Percentiles rank a stretch among this genome's conserved stretches.
Conservation (phyloP, 176 grass and related monocot species). For the Hyparrhenia diplandra region DNA sequence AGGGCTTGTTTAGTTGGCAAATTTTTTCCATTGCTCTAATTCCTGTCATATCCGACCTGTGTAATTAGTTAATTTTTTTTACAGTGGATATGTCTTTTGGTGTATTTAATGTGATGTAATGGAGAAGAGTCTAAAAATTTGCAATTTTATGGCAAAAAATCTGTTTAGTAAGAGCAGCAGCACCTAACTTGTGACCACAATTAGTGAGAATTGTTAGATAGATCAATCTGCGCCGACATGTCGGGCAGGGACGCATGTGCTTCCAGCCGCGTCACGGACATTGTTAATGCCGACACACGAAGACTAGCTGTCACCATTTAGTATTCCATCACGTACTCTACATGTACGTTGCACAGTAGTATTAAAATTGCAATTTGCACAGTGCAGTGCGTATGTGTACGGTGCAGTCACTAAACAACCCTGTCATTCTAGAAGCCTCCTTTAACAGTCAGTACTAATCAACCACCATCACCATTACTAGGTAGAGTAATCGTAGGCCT, state of each 20-base stretch:
- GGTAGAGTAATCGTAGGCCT: not conserved
- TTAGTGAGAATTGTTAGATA: not conserved
- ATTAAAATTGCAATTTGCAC: not conserved
- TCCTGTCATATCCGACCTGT: too few relatives aligned
- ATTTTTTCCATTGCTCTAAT: too few relatives aligned
- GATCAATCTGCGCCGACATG: constrained; percentile 25
- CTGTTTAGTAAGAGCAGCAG: not conserved
- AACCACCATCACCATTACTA: not conserved
- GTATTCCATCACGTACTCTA: not conserved
- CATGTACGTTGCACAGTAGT: not conserved
- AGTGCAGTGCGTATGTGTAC: not conserved
- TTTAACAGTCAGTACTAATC: not conserved
- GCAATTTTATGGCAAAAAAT: too few relatives aligned
- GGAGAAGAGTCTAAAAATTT: too few relatives aligned
- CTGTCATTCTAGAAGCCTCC: not conserved
- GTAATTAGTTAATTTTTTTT: too few relatives aligned
- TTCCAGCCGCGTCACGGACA: constrained; percentile 2
- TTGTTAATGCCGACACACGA: constrained; percentile 16
- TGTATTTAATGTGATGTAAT: too few relatives aligned
- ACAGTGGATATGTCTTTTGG: too few relatives aligned
- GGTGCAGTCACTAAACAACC: not conserved
- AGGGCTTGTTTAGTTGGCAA: too few relatives aligned
- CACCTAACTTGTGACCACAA: not conserved
- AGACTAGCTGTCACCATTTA: constrained; percentile 19
- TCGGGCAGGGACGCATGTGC: constrained; percentile 32